Evolutionary conservation across 306 rosid genomes (phyloP).

Genomic region (Sicyos baderoa): DNA sequence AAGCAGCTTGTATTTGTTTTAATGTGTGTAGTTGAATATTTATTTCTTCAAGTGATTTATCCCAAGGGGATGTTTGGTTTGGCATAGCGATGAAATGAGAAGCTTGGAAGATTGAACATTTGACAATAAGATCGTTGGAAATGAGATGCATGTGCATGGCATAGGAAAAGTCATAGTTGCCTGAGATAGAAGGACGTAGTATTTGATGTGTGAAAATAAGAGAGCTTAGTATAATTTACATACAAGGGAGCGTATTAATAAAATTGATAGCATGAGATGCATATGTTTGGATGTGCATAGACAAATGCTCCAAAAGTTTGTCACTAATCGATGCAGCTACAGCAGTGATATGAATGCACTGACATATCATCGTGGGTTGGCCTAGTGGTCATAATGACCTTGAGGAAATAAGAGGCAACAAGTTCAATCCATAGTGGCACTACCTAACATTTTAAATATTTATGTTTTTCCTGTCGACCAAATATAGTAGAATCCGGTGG

Average conservation of each 20-base stretch:
- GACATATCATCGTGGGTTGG: too few species aligned
- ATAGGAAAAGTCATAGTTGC: not conserved
- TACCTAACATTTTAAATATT: too few species aligned
- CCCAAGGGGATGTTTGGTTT: not conserved
- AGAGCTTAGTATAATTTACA: not conserved
- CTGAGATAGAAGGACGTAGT: not conserved
- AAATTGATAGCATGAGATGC: not conserved
- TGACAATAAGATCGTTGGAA: not conserved
- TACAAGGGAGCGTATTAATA: not conserved
- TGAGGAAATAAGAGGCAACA: too few species aligned
- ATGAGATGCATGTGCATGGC: not conserved
- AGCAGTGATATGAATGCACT: not conserved
- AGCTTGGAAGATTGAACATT: not conserved
- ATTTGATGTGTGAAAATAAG: not conserved
- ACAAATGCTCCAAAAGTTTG: not conserved
- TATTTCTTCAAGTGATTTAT: too few species aligned
- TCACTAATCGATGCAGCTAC: conserved; percentile 2
- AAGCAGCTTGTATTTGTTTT: not conserved
- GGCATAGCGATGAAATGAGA: not conserved
- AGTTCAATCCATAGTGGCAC: too few species aligned
- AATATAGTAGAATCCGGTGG: too few species aligned
- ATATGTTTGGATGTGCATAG: not conserved
- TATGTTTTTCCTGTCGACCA: too few species aligned
- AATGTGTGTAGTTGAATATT: not conserved
- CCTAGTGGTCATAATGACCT: too few species aligned